Conservation (phyloP, 2,329 filamentous ascomycete genomes). For the Aspergillus fumigatiaffinis region DNA sequence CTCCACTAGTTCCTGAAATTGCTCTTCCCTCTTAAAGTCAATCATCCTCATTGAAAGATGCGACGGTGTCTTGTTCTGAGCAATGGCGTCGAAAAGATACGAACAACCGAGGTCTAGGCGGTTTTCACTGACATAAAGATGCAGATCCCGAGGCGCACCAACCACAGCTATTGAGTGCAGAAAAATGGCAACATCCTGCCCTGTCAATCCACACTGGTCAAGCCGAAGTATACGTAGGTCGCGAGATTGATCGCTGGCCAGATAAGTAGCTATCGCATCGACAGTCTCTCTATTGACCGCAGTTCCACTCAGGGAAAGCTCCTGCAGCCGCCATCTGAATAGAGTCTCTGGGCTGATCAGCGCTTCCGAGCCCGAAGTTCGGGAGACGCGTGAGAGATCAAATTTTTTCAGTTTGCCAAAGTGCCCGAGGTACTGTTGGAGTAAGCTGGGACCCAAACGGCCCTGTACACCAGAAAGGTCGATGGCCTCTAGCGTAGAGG, state of each 20-base stretch:
- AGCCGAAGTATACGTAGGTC: conserved; percentile 59
- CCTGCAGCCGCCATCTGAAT: conserved; percentile 63
- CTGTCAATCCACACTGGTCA: conserved; percentile 64
- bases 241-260: conserved; percentile 58
- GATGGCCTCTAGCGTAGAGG: conserved; percentile 63
- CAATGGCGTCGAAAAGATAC: conserved; percentile 42
- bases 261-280: conserved; percentile 62
- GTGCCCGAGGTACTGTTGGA: conserved; percentile 63
- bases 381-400: conserved; percentile 61
- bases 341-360: conserved; percentile 64
- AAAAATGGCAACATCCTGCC: conserved; percentile 61
- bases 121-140: conserved; percentile 65
- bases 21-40: conserved; percentile 62
- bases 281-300: conserved; percentile 60
- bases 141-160: conserved; percentile 53
- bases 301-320: conserved; percentile 62
- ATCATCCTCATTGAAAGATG: conserved; percentile 64
- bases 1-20: conserved; percentile 60
- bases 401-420: conserved; percentile 64
- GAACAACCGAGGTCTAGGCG: conserved; percentile 43
- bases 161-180: conserved; percentile 59
- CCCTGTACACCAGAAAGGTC: conserved; percentile 65
- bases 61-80: conserved; percentile 55
- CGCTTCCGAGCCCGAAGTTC: conserved; percentile 60
- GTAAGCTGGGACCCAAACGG: conserved; percentile 59